These are phyloP conservation scores for Macrophomina pseudophaseolina DNA, from an alignment of 2,329 filamentous ascomycete genomes.

Conservation along the genomic window DNA sequence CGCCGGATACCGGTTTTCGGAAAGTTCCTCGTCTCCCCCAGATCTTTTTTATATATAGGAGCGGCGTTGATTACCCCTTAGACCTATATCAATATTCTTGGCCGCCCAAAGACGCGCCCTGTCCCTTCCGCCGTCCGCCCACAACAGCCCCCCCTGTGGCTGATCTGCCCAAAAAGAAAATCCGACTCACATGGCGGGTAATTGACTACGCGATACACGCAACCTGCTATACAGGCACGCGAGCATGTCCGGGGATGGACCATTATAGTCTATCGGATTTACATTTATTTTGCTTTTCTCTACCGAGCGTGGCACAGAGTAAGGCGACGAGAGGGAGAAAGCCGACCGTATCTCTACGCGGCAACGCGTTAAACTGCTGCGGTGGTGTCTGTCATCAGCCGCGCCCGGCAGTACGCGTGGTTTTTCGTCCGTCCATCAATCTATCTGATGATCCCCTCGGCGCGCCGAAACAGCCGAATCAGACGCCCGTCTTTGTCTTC, in stretches of 20 bases:
- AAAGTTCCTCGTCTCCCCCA: constrained; percentile 6
- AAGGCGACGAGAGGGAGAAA: background rate
- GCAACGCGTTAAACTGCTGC: too few relatives aligned
- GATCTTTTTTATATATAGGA: constrained; percentile 19
- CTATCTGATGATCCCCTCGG: too few relatives aligned
- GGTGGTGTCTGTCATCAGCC: too few relatives aligned
- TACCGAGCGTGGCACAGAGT: background rate
- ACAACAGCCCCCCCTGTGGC: background rate
- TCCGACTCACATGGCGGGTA: too few relatives aligned
- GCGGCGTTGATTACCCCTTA: constrained; percentile 21
- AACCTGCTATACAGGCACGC: constrained; percentile 5
- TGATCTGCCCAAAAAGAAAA: background rate
- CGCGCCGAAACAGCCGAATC: background rate
- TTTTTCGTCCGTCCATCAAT: background rate
- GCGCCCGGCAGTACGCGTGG: background rate
- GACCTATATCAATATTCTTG: constrained; percentile 20
- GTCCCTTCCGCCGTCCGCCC: too few relatives aligned
- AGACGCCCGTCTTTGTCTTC: background rate
- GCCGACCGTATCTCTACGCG: too few relatives aligned
- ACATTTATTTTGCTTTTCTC: background rate
- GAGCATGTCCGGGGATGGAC: constrained; percentile 17
- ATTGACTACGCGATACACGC: background rate
- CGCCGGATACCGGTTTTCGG: background rate
- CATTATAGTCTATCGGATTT: constrained; percentile 17
- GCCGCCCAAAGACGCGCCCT: background rate